Evolutionary conservation across 2,329 filamentous ascomycete genomes (phyloP).

Genomic region (Exophiala alcalophila): DNA sequence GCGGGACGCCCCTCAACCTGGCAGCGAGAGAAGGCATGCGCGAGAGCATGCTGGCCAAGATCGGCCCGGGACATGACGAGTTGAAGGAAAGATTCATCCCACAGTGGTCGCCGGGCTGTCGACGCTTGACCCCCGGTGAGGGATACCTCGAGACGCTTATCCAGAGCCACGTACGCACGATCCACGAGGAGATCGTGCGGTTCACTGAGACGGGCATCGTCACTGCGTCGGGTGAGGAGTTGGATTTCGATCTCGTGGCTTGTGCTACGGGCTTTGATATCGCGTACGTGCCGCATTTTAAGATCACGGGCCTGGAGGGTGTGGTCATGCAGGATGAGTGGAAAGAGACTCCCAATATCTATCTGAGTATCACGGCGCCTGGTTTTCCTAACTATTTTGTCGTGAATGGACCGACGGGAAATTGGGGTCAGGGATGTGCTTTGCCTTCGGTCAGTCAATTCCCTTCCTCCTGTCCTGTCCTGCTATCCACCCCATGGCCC

Average conservation of each 20-base stretch:
- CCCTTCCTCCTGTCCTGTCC: no score
- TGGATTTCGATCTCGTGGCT: slow-evolving; percentile 36
- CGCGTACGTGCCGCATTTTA: slow-evolving; percentile 36
- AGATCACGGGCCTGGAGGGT: slow-evolving; percentile 34
- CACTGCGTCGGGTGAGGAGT: slow-evolving; percentile 38
- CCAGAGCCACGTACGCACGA: slow-evolving; percentile 39
- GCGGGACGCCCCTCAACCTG: slow-evolving; percentile 40
- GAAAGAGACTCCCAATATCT: slow-evolving; percentile 45
- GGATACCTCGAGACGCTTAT: slow-evolving; percentile 35
- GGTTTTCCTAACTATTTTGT: slow-evolving; percentile 44
- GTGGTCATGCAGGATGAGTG: slow-evolving; percentile 33
- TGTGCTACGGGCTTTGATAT: slow-evolving; percentile 42
- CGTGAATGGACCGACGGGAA: slow-evolving; percentile 34
- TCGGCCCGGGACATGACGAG: slow-evolving; percentile 25
- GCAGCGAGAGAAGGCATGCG: slow-evolving; percentile 31
- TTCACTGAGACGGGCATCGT: slow-evolving; percentile 39
- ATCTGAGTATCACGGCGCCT: slow-evolving; percentile 47
- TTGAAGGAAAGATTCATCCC: slow-evolving; percentile 27
- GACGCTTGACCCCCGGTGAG: slow-evolving; percentile 27
- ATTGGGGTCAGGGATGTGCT: slow-evolving; percentile 33
- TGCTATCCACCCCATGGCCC: not conserved
- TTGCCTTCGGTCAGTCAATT: slow-evolving; percentile 21
- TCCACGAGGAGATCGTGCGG: slow-evolving; percentile 16
- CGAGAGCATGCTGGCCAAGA: slow-evolving; percentile 28
- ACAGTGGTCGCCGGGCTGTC: slow-evolving; percentile 28